Conservation (phyloP, 768 basidiomycete genomes). For the Amanita fuliginea region DNA sequence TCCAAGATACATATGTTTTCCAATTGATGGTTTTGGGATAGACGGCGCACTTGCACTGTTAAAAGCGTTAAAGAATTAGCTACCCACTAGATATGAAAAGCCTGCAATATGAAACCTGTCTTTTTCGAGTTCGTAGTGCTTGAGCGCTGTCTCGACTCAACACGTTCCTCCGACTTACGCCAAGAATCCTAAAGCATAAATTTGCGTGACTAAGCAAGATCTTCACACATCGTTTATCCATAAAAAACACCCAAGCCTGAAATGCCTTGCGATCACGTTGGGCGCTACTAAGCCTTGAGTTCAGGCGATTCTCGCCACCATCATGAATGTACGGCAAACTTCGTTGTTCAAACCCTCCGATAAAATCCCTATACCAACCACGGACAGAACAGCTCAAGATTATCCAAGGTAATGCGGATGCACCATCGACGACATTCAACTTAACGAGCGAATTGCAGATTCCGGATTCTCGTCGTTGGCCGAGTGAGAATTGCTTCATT, state of each 20-base stretch:
- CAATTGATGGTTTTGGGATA: constrained; percentile 34
- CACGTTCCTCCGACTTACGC: too few relatives aligned
- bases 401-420: background rate
- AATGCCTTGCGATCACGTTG: too few relatives aligned
- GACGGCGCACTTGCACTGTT: constrained; percentile 33
- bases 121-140: too few relatives aligned
- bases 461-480: constrained; percentile 12
- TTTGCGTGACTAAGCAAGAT: too few relatives aligned
- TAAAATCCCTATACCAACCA: background rate
- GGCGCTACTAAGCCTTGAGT: too few relatives aligned
- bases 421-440: background rate
- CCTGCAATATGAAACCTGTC: too few relatives aligned
- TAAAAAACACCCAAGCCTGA: too few relatives aligned
- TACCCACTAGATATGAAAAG: background rate
- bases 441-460: constrained; percentile 7
- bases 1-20: constrained; percentile 42
- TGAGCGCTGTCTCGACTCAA: too few relatives aligned
- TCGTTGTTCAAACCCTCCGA: background rate
- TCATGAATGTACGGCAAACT: too few relatives aligned
- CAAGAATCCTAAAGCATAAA: too few relatives aligned
- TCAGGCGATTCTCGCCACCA: too few relatives aligned
- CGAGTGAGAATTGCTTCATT: constrained; percentile 8
- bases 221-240: too few relatives aligned
- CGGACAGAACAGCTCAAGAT: background rate
- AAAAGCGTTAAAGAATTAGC: constrained; percentile 26